Percentiles rank a stretch among this genome's conserved stretches.
Evolutionary conservation across 83 land plant species (phyloP).

Genomic region (Picea abies): DNA sequence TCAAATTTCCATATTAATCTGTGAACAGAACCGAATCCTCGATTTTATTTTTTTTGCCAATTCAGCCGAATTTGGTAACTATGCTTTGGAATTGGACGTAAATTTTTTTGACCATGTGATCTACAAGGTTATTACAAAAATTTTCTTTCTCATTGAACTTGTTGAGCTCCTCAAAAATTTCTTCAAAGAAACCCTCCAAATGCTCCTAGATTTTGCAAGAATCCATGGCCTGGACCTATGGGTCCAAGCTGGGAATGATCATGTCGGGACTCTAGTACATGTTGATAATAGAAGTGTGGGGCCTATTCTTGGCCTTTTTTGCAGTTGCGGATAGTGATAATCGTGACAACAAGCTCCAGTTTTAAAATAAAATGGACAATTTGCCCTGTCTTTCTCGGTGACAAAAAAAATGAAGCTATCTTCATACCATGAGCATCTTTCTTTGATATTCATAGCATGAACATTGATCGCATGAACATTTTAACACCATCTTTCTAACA

Average conservation of each 20-base stretch:
- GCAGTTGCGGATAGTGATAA: slow-evolving; percentile 88
- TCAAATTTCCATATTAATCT: no score
- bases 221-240: slow-evolving; percentile 73
- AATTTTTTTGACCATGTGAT: slow-evolving; percentile 65
- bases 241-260: slow-evolving; percentile 74
- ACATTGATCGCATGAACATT: no score
- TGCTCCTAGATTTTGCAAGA: slow-evolving; percentile 80
- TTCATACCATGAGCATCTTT: no score
- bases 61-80: no score
- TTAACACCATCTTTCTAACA: no score
- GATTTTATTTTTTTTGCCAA: no score
- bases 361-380: slow-evolving; percentile 99
- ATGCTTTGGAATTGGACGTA: slow-evolving; percentile 36
- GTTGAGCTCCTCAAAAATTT: slow-evolving; percentile 58
- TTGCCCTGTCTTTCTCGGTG: slow-evolving; percentile 92
- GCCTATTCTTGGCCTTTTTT: slow-evolving; percentile 79
- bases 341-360: slow-evolving; percentile 94
- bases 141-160: slow-evolving; percentile 59
- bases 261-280: slow-evolving; percentile 93
- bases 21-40: no score
- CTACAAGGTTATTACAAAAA: slow-evolving; percentile 53
- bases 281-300: slow-evolving; percentile 83
- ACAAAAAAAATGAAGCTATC: slow-evolving; percentile 48
- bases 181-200: slow-evolving; percentile 78
- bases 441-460: no score